phyloP scores from a whole-genome alignment of 2,329 filamentous ascomycete genomes.

The Fusarium nodosum region DNA sequence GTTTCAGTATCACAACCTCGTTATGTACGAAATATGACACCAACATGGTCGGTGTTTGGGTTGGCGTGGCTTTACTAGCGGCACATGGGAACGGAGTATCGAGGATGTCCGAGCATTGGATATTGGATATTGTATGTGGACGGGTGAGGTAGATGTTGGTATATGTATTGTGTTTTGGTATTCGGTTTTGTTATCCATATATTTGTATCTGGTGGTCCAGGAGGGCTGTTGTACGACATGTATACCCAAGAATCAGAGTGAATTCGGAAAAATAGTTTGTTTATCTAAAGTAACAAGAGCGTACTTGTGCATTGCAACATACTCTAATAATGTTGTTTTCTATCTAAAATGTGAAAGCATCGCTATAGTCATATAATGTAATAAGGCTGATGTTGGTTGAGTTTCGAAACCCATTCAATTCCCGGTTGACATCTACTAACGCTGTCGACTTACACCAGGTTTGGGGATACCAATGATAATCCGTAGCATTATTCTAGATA shows the following conservation, averaged over 20 bases:
- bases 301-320: background rate
- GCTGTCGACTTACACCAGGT: conserved; percentile 2
- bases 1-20: conserved; percentile 21
- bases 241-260: conserved; percentile 34
- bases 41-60: conserved; percentile 28
- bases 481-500: background rate
- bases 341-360: background rate
- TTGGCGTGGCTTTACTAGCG: conserved; percentile 32
- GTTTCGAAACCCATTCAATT: background rate
- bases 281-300: conserved; percentile 1
- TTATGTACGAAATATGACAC: conserved; percentile 24
- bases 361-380: background rate
- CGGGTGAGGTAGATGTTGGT: conserved; percentile 3
- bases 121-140: conserved; percentile 15
- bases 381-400: background rate
- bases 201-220: conserved; percentile 6
- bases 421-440: conserved; percentile 2
- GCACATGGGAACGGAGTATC: conserved; percentile 36
- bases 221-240: conserved; percentile 31
- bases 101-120: conserved; percentile 23
- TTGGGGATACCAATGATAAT: background rate
- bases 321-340: background rate
- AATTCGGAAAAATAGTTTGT: conserved; percentile 14
- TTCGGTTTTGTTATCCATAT: conserved; percentile 13
- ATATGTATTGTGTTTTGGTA: conserved; percentile 8